Conservation (phyloP, 2,329 filamentous ascomycete genomes). For the Colletotrichum horii region DNA sequence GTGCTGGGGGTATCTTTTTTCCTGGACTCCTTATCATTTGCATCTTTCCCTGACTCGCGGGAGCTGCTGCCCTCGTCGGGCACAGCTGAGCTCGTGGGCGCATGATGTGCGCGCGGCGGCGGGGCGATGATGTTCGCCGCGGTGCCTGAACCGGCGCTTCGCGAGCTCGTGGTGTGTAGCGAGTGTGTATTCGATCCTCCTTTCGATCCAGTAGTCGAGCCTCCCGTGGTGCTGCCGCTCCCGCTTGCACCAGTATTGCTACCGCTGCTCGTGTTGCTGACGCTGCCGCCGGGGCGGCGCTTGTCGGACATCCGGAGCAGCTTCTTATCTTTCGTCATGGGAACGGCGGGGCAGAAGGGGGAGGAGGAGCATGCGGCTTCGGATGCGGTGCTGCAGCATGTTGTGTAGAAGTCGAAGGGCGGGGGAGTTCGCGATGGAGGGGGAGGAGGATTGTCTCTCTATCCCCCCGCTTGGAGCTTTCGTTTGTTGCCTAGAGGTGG, state of each 20-base stretch:
- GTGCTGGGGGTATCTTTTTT: conserved; percentile 8
- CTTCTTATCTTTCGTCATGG: conserved; percentile 26
- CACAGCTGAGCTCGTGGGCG: conserved; percentile 36
- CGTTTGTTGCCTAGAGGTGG: not conserved
- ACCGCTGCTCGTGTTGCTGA: conserved; percentile 19
- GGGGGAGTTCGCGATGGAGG: not conserved
- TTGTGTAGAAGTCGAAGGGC: not conserved
- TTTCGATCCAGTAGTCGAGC: not conserved
- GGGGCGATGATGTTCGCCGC: conserved; percentile 40
- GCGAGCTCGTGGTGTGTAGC: conserved; percentile 31
- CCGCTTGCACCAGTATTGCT: conserved; percentile 24
- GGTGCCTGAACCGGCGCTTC: conserved; percentile 24
- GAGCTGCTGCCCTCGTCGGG: conserved; percentile 27
- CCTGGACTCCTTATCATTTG: conserved; percentile 30
- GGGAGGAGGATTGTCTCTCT: not conserved
- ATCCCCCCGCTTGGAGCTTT: not conserved
- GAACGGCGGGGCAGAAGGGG: not conserved
- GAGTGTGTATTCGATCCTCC: conserved; percentile 26
- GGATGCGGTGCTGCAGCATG: conserved; percentile 19
- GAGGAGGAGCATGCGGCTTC: not conserved
- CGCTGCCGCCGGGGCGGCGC: conserved; percentile 39
- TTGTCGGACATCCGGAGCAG: conserved; percentile 38
- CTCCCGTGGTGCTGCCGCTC: conserved; percentile 19
- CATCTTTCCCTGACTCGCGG: conserved; percentile 19
- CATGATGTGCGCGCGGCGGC: conserved; percentile 43